phyloP scores from a whole-genome alignment of 495 filamentous ascomycete species.

The Cryomyces minteri region DNA sequence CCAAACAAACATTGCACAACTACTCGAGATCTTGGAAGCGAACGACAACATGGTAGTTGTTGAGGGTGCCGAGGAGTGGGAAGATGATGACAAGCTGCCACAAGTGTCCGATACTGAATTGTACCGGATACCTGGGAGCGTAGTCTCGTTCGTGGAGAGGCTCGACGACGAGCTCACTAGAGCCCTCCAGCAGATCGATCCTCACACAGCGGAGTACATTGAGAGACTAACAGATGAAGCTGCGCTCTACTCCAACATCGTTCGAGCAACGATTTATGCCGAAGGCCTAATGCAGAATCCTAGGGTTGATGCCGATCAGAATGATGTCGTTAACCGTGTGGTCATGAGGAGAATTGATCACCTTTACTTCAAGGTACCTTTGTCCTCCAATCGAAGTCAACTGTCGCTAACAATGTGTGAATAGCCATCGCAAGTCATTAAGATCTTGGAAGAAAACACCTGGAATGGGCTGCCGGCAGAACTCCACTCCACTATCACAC shows the following conservation, averaged over 20 bases:
- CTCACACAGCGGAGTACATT: conserved; percentile 97
- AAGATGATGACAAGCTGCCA: conserved; percentile 91
- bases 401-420: background rate
- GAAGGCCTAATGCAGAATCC: conserved; percentile 56
- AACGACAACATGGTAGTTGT: conserved; percentile 65
- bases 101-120: conserved; percentile 49
- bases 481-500: conserved; percentile 64
- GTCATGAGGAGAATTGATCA: conserved; percentile 91
- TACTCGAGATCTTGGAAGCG: conserved; percentile 63
- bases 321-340: conserved; percentile 68
- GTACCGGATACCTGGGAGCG: conserved; percentile 76
- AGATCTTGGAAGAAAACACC: conserved; percentile 75
- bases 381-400: background rate
- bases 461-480: conserved; percentile 64
- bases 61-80: conserved; percentile 93
- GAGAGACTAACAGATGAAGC: conserved; percentile 84
- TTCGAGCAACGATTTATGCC: conserved; percentile 70
- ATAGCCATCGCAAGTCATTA: conserved; percentile 75
- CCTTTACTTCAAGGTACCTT: conserved; percentile 82
- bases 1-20: conserved; percentile 26
- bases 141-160: conserved; percentile 87
- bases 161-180: conserved; percentile 95
- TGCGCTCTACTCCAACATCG: conserved; percentile 78
- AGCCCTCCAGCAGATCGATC: conserved; percentile 89
- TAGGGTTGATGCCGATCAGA: conserved; percentile 52